These are phyloP conservation scores for Brassica carinata DNA, from an alignment of 345 rosid genomes.

Conservation along the genomic window DNA sequence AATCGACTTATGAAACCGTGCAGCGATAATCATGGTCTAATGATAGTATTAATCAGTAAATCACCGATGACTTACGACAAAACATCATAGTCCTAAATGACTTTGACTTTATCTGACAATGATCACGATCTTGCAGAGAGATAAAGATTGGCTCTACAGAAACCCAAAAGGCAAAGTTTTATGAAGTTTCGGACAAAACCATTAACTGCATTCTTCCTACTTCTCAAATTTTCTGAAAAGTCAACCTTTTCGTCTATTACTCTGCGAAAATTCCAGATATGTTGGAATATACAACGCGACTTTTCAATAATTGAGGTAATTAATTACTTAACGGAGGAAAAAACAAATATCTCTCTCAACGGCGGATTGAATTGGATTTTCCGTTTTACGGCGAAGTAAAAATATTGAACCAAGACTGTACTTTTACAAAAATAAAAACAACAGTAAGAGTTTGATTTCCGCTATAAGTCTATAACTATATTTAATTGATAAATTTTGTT, in stretches of 20 bases:
- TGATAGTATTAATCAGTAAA: background rate
- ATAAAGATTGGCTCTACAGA: constrained; percentile 38
- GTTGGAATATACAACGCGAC: background rate
- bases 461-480: background rate
- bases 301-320: background rate
- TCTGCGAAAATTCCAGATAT: constrained; percentile 30
- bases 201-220: constrained; percentile 6
- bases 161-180: constrained; percentile 37
- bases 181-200: constrained; percentile 30
- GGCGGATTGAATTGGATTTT: background rate
- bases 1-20: too few species aligned
- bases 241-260: background rate
- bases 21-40: too few species aligned
- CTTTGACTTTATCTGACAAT: constrained; percentile 34
- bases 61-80: constrained; percentile 20
- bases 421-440: background rate
- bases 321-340: background rate
- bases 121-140: constrained; percentile 24
- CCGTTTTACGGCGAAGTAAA: background rate
- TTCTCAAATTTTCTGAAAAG: constrained; percentile 13
- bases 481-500: background rate
- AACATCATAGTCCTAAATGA: constrained; percentile 22
- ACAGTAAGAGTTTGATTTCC: background rate
- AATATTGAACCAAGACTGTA: background rate
- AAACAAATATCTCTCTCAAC: background rate